Percentiles rank a stretch among this genome's conserved stretches.
These are phyloP conservation scores for Mychonastes homosphaera DNA, from an alignment of 139 green algal species.

Conservation along the genomic window DNA sequence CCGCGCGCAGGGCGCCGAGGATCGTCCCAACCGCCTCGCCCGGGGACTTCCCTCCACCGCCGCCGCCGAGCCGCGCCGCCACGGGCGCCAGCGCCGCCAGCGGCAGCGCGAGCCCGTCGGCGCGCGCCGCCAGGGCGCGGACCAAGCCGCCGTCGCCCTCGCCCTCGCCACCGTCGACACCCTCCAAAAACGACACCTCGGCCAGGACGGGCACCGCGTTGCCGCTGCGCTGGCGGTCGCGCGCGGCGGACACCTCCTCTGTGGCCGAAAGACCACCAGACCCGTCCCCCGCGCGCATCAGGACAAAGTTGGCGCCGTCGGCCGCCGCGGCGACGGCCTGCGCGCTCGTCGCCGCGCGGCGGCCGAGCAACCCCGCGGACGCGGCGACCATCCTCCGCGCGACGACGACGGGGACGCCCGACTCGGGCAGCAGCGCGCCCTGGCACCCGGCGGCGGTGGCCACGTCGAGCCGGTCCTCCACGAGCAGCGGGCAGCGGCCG, in stretches of 20 bases:
- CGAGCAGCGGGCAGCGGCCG: constrained; percentile 61
- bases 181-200: constrained; percentile 10
- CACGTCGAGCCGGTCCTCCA: constrained; percentile 81
- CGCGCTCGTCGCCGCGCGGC: constrained; percentile 28
- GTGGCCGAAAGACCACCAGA: constrained; percentile 7
- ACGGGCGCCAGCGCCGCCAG: constrained; percentile 16
- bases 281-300: constrained; percentile 36
- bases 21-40: too few relatives aligned
- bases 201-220: constrained; percentile 49
- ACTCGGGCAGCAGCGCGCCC: constrained; percentile 67
- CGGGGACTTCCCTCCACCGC: too few relatives aligned
- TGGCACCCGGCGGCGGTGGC: constrained; percentile 67
- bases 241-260: constrained; percentile 18
- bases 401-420: constrained; percentile 78
- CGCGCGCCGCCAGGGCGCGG: constrained; percentile 22
- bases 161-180: neutral
- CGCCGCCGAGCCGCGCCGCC: constrained; percentile 2
- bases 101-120: constrained; percentile 22
- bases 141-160: constrained; percentile 21
- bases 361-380: constrained; percentile 47
- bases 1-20: neutral
- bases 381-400: constrained; percentile 63
- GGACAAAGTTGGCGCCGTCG: constrained; percentile 69
- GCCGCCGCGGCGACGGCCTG: constrained; percentile 49
- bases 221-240: constrained; percentile 44